Evolutionary conservation across 768 basidiomycete species (phyloP), one percentile per base, ranked within the genome.

Genomic region (Strobilomyces echinocephalus): DNA sequence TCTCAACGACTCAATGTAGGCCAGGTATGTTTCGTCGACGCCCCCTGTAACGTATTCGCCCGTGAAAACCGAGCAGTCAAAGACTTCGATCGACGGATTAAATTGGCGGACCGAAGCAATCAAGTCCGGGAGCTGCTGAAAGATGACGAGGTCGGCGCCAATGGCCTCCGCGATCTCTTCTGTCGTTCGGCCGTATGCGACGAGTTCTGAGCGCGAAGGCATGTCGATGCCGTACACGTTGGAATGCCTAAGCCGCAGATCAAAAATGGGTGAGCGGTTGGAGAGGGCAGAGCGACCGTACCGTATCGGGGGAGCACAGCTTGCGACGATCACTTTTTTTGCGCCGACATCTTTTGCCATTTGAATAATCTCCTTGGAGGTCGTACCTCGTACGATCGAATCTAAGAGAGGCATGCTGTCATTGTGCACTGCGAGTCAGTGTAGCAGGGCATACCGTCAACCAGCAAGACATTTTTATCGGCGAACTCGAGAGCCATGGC

Each of bases 221-320:
- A 98, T 99, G 74, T 99, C 97, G 66, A 99, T 99, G 18, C 97
- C 97, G 70, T 99, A 98, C 5, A 99, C 97, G 66, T 98, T 97
- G 5, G 94, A 87, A 67, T 84, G 82, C 26, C 91, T 91, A 53
- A 2, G 12, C 10, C 38, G 7, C 18, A 39, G 20, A 54, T 64
- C 35, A 26, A 53, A 26, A 55, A 55, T 42, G 33, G 16, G 9
- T 54, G 35, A 8, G 20, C 46, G 31, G 38, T 44, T 20, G 11
- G 30, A 30, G 16, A 36, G 6, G 47, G 47, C 4, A 9, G 16
- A 8, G 2, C 30, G 20, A 12, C 61, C 76, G 39, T 56, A 91
- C 83, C 95, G 83, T 62, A 99, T 98, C 1, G 97, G 92, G 7
- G 97, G 97, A 8, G 97, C 92, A 65, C 97, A 98, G 46, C 93